These are phyloP conservation scores for Saxispiralis lemnorum DNA, from an alignment of 495 filamentous ascomycete genomes.

Conservation along the genomic window DNA sequence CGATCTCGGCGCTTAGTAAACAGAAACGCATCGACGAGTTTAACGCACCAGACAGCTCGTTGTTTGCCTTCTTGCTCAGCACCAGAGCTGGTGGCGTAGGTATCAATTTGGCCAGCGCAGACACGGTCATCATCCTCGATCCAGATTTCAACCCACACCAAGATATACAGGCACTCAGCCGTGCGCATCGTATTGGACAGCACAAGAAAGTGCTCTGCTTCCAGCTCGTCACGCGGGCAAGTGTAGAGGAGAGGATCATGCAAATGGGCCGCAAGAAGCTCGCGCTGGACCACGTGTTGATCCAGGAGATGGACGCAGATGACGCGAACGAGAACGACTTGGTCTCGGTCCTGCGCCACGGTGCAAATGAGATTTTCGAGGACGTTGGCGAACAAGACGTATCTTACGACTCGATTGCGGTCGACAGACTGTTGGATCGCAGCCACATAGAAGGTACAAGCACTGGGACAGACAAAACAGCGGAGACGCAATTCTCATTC, in stretches of 20 bases:
- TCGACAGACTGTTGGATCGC: slow-evolving; percentile 79
- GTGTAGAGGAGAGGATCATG: slow-evolving; percentile 87
- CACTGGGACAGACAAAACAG: slow-evolving; percentile 36
- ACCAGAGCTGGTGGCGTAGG: slow-evolving; percentile 91
- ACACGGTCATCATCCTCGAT: slow-evolving; percentile 96
- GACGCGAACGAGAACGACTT: slow-evolving; percentile 59
- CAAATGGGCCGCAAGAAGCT: slow-evolving; percentile 93
- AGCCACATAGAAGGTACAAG: slow-evolving; percentile 59
- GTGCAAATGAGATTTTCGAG: slow-evolving; percentile 69
- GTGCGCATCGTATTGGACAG: slow-evolving; percentile 90
- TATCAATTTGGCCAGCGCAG: slow-evolving; percentile 92
- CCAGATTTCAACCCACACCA: slow-evolving; percentile 98
- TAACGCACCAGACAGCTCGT: slow-evolving; percentile 63
- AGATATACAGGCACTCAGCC: slow-evolving; percentile 85
- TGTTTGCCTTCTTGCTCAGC: slow-evolving; percentile 81
- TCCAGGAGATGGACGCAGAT: slow-evolving; percentile 69
- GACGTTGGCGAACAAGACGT: slow-evolving; percentile 51
- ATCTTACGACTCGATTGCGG: slow-evolving; percentile 56
- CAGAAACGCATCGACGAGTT: slow-evolving; percentile 86
- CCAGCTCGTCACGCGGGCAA: slow-evolving; percentile 75
- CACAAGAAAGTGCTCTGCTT: slow-evolving; percentile 90
- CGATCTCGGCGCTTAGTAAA: slow-evolving; percentile 59
- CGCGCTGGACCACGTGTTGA: slow-evolving; percentile 79
- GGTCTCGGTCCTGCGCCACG: slow-evolving; percentile 76
- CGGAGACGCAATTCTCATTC: slow-evolving; percentile 69